A percentile compares a stretch with the other conserved stretches of the same genome.
phyloP scores from a whole-genome alignment of 495 filamentous ascomycete genomes.

The Aspergillus hancockii region DNA sequence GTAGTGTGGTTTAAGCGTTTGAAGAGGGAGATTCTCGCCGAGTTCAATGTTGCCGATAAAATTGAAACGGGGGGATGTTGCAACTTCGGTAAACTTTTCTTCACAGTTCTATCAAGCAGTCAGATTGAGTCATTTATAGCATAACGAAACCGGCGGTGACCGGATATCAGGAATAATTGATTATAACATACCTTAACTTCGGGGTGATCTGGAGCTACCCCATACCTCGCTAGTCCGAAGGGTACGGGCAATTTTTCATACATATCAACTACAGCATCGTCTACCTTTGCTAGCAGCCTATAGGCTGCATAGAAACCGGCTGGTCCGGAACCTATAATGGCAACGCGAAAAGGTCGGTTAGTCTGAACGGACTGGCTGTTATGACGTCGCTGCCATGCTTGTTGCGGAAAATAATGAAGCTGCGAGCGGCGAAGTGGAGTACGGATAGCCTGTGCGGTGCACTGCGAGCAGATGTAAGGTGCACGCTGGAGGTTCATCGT shows the following conservation, averaged over 20 bases:
- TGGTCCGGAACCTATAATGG: constrained; percentile 91
- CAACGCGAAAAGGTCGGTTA: constrained; percentile 68
- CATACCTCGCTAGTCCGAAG: constrained; percentile 88
- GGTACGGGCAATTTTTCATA: constrained; percentile 92
- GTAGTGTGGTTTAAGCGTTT: constrained; percentile 75
- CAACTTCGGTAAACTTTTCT: constrained; percentile 88
- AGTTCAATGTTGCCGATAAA: constrained; percentile 90
- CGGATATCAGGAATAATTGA: neutral
- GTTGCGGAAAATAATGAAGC: constrained; percentile 10
- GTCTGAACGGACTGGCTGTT: constrained; percentile 37
- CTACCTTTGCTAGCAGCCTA: constrained; percentile 72
- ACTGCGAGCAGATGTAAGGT: constrained; percentile 37
- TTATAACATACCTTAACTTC: constrained; percentile 80
- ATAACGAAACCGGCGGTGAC: neutral
- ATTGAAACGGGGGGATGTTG: constrained; percentile 75
- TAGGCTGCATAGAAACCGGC: constrained; percentile 95
- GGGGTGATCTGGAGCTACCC: constrained; percentile 95
- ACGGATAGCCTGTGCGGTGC: constrained; percentile 27
- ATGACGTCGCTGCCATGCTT: constrained; percentile 25
- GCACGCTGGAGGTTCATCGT: constrained; percentile 31
- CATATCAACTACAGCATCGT: constrained; percentile 82
- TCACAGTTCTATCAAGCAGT: constrained; percentile 73
- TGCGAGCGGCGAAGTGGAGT: constrained; percentile 10
- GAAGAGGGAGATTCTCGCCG: constrained; percentile 70
- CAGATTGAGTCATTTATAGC: neutral